Percentiles rank a stretch among this genome's conserved stretches.
Conservation (phyloP, 164 flowering plant genomes). For the Piper longum region DNA sequence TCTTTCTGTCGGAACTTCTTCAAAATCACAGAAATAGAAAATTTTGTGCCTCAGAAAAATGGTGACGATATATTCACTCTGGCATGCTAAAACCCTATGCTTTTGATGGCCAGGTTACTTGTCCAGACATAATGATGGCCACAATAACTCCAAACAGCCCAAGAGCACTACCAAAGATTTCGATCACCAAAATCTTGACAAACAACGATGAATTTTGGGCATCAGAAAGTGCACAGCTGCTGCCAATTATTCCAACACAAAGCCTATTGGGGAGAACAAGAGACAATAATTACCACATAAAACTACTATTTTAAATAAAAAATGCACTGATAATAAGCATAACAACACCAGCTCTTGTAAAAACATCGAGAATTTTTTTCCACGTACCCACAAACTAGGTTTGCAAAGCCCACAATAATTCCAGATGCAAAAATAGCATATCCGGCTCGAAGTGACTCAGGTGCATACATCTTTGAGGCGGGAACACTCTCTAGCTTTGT, state of each 20-base stretch:
- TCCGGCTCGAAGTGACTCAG: conserved; percentile 93
- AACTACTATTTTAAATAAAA: not conserved
- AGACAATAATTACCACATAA: not conserved
- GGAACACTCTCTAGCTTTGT: conserved; percentile 96
- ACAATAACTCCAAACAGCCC: conserved; percentile 97
- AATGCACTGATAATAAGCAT: not conserved
- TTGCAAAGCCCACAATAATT: conserved; percentile 91
- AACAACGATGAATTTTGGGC: conserved; percentile 95
- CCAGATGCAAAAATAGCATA: conserved; percentile 97
- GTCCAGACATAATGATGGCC: conserved; percentile 96
- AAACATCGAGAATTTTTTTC: not conserved
- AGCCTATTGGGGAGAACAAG: conserved; percentile 27
- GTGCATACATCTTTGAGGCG: conserved; percentile 45
- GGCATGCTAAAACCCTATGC: not conserved
- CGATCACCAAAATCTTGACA: conserved; percentile 93
- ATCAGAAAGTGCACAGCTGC: conserved; percentile 99
- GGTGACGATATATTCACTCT: not conserved
- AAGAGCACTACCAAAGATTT: conserved; percentile 93
- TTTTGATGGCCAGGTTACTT: conserved; percentile 76
- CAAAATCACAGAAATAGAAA: too few species aligned
- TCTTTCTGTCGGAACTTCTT: too few species aligned
- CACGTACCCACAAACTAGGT: conserved; percentile 85
- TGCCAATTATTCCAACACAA: conserved; percentile 95
- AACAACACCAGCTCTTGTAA: not conserved
- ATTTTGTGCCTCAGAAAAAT: not conserved